Evolutionary conservation across 768 basidiomycete species (phyloP).

Genomic region (Leccinum variicolor): DNA sequence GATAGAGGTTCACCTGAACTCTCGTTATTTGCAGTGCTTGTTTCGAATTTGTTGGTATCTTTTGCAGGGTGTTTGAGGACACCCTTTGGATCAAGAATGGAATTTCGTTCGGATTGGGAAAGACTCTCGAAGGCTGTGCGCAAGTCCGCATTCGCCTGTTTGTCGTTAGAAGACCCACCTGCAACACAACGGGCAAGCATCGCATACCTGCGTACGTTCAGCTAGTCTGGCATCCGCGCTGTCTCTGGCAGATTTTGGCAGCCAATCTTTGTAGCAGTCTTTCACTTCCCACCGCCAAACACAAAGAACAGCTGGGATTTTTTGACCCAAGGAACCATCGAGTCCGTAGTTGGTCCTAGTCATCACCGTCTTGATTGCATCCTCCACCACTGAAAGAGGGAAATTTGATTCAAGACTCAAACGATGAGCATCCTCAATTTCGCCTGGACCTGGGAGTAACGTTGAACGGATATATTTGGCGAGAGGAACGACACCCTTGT

Average conservation of each 20-base stretch:
- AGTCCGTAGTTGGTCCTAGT: conserved; percentile 80
- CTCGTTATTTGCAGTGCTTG: neutral
- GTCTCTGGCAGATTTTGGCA: conserved; percentile 64
- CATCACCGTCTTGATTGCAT: conserved; percentile 59
- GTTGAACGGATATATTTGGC: conserved; percentile 68
- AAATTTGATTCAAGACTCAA: conserved; percentile 38
- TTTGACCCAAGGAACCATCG: conserved; percentile 47
- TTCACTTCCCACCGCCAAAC: conserved; percentile 89
- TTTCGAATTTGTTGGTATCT: conserved; percentile 28
- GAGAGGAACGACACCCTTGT: conserved; percentile 62
- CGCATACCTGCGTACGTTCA: conserved; percentile 63
- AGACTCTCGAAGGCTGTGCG: conserved; percentile 53
- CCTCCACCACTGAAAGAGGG: conserved; percentile 51
- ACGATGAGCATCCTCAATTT: conserved; percentile 40
- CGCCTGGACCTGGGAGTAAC: conserved; percentile 62
- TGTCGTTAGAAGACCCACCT: conserved; percentile 1
- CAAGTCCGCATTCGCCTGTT: conserved; percentile 59
- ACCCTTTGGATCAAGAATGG: conserved; percentile 53
- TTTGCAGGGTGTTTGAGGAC: conserved; percentile 32
- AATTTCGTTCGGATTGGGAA: conserved; percentile 51
- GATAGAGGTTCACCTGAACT: conserved; percentile 24
- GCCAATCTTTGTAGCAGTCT: conserved; percentile 51
- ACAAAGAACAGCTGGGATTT: conserved; percentile 58
- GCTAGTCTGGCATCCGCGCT: conserved; percentile 56
- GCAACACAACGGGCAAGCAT: neutral